These are phyloP conservation scores for Vigna reflexopilosa DNA, from an alignment of 306 rosid genomes.

Conservation along the genomic window DNA sequence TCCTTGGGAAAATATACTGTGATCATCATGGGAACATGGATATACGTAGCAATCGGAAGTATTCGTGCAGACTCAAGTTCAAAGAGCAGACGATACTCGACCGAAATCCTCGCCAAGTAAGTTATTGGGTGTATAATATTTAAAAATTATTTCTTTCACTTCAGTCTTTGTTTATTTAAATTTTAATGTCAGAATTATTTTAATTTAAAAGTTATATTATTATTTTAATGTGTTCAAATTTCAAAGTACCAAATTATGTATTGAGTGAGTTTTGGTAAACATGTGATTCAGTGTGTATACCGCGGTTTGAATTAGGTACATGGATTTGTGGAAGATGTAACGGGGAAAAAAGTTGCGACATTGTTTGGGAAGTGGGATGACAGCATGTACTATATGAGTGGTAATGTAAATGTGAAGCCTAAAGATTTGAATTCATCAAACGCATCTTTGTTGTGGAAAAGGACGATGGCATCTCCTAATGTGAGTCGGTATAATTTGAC, in stretches of 20 bases:
- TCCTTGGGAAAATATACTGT: conserved; percentile 92
- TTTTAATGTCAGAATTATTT: too few species aligned
- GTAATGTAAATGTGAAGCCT: conserved; percentile 62
- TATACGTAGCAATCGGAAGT: conserved; percentile 77
- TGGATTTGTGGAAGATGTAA: conserved; percentile 81
- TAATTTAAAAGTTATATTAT: too few species aligned
- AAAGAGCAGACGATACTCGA: conserved; percentile 93
- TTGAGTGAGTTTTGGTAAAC: background rate
- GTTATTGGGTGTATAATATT: background rate
- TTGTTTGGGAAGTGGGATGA: conserved; percentile 97
- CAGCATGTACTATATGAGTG: conserved; percentile 66
- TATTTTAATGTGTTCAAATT: background rate
- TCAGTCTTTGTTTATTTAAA: too few species aligned
- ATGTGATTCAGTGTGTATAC: background rate
- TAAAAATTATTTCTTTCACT: too few species aligned
- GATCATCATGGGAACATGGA: conserved; percentile 96
- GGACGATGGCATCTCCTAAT: conserved; percentile 63
- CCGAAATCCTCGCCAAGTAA: conserved; percentile 97
- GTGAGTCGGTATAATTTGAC: conserved; percentile 93
- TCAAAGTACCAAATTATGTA: background rate
- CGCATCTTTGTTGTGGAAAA: conserved; percentile 79
- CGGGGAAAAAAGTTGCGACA: conserved; percentile 71
- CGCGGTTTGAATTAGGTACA: conserved; percentile 56
- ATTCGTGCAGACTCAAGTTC: conserved; percentile 87
- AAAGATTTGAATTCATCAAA: conserved; percentile 61